Conservation (phyloP, 2,329 filamentous ascomycete genomes). For the Botrytis sinoallii region DNA sequence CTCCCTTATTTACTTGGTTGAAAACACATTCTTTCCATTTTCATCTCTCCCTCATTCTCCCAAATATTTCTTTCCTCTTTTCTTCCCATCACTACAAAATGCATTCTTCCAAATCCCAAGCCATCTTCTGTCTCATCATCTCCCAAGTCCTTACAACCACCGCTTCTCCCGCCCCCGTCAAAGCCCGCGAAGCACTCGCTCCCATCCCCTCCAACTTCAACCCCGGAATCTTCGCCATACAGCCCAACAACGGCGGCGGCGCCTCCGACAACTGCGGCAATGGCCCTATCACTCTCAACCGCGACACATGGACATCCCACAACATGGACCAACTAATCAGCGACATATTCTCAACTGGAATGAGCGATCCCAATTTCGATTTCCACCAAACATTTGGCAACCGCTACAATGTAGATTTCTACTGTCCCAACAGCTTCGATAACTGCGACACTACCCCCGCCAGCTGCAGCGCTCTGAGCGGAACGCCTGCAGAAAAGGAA, state of each 20-base stretch:
- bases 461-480: neutral
- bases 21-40: neutral
- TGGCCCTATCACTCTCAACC: neutral
- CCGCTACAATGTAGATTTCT: neutral
- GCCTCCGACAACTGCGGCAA: neutral
- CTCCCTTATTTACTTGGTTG: neutral
- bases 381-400: neutral
- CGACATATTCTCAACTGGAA: neutral
- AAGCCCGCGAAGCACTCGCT: neutral
- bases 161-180: neutral
- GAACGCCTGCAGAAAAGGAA: neutral
- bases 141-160: neutral
- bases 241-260: neutral
- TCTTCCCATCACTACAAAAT: neutral
- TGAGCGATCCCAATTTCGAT: neutral
- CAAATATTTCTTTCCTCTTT: neutral
- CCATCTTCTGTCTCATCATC: neutral
- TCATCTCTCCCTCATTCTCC: neutral
- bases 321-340: neutral
- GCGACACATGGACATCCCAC: neutral
- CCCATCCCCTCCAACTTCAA: neutral
- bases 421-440: neutral
- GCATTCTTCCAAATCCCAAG: neutral
- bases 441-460: neutral
- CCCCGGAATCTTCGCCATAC: neutral